phyloP scores from a whole-genome alignment of 805 yeast species.

The Saccharomyces eubayanus region DNA sequence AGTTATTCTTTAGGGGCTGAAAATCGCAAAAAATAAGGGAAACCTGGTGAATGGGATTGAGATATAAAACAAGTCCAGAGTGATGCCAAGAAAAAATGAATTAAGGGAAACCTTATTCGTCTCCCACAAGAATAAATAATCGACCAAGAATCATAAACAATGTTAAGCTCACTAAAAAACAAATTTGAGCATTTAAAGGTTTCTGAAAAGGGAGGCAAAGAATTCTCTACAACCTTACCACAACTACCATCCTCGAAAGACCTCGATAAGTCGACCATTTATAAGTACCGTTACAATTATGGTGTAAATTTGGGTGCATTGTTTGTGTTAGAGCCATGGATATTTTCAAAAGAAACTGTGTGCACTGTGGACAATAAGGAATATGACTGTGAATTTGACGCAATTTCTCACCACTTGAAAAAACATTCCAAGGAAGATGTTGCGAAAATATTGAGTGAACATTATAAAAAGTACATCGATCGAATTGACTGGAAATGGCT shows the following conservation, averaged over 20 bases:
- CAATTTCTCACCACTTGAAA: slow-evolving; percentile 43
- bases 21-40: not conserved
- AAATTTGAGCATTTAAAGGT: not conserved
- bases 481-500: slow-evolving; percentile 81
- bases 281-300: slow-evolving; percentile 52
- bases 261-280: slow-evolving; percentile 38
- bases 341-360: slow-evolving; percentile 18
- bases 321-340: slow-evolving; percentile 76
- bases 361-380: not conserved
- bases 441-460: slow-evolving; percentile 44
- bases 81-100: not conserved
- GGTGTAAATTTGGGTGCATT: slow-evolving; percentile 84
- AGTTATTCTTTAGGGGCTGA: slow-evolving; percentile 9
- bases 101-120: not conserved
- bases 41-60: not conserved
- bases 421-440: slow-evolving; percentile 49
- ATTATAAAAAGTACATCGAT: slow-evolving; percentile 55
- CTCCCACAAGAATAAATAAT: not conserved
- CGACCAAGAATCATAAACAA: not conserved
- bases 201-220: not conserved
- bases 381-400: slow-evolving; percentile 68
- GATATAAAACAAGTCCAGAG: not conserved
- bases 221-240: not conserved
- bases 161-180: not conserved
- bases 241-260: not conserved